phyloP scores from a whole-genome alignment of 345 rosid species.

The Citrus cavaleriei region DNA sequence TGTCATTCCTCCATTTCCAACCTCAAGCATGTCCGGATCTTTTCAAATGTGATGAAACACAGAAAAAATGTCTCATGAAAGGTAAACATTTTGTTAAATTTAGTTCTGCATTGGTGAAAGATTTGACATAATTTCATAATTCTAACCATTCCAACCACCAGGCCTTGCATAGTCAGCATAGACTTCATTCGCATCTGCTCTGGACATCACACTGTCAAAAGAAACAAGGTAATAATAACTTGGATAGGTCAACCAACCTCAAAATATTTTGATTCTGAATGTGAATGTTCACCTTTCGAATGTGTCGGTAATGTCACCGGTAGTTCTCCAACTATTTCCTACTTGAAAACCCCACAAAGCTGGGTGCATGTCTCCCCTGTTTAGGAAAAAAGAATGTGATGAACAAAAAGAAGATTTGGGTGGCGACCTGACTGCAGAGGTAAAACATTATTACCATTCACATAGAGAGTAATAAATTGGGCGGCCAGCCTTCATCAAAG shows the following conservation, averaged over 20 bases:
- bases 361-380: constrained; percentile 88
- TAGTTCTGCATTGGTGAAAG: too few species aligned
- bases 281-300: constrained; percentile 53
- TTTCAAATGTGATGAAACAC: neutral
- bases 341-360: constrained; percentile 79
- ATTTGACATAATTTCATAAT: neutral
- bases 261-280: neutral
- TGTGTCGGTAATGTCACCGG: constrained; percentile 64
- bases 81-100: neutral
- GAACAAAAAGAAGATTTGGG: neutral
- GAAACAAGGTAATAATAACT: neutral
- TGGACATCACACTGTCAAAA: constrained; percentile 59
- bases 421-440: neutral
- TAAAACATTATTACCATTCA: constrained; percentile 55
- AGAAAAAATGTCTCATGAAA: neutral
- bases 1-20: constrained; percentile 97
- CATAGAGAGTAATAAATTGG: constrained; percentile 82
- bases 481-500: constrained; percentile 67
- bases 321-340: constrained; percentile 97
- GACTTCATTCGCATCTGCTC: constrained; percentile 68
- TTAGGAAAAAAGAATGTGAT: neutral
- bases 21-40: constrained; percentile 99
- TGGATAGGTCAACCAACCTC: neutral
- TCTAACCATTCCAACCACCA: constrained; percentile 69
- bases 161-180: constrained; percentile 86